Conservation (phyloP, 2,329 filamentous ascomycete genomes). For the Zelopaecilomyces penicillatus region DNA sequence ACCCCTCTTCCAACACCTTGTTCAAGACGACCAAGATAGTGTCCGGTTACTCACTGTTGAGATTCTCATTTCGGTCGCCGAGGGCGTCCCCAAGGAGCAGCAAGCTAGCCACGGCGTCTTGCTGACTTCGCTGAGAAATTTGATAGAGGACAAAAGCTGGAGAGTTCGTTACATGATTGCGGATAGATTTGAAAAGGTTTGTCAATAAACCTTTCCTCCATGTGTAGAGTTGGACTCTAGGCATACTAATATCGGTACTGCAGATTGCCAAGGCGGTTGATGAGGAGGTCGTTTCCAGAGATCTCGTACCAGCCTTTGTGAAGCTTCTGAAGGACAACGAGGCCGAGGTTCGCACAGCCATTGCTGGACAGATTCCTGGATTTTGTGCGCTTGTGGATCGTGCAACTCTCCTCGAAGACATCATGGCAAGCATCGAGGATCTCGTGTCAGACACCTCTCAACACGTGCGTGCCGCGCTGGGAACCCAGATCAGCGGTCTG, state of each 20-base stretch:
- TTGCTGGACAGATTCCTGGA: conserved; percentile 94
- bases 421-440: conserved; percentile 94
- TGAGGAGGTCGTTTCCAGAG: conserved; percentile 87
- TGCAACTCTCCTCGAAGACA: conserved; percentile 81
- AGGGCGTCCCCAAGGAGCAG: conserved; percentile 96
- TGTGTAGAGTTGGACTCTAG: neutral
- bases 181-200: conserved; percentile 92
- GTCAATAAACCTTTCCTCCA: conserved; percentile 4
- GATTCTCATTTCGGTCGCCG: conserved; percentile 90
- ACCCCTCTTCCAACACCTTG: conserved; percentile 93
- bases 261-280: conserved; percentile 98
- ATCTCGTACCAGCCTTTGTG: conserved; percentile 92
- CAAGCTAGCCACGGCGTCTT: conserved; percentile 93
- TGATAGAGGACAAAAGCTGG: conserved; percentile 99
- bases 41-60: conserved; percentile 93
- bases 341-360: conserved; percentile 92
- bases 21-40: conserved; percentile 94
- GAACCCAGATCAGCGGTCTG: conserved; percentile 92
- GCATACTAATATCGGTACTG: neutral
- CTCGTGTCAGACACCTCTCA: conserved; percentile 93
- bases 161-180: conserved; percentile 98
- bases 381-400: conserved; percentile 89
- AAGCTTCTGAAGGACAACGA: conserved; percentile 97
- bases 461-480: conserved; percentile 89
- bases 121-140: conserved; percentile 76